Conservation (phyloP, 345 rosid species). For the Durio zibethinus region DNA sequence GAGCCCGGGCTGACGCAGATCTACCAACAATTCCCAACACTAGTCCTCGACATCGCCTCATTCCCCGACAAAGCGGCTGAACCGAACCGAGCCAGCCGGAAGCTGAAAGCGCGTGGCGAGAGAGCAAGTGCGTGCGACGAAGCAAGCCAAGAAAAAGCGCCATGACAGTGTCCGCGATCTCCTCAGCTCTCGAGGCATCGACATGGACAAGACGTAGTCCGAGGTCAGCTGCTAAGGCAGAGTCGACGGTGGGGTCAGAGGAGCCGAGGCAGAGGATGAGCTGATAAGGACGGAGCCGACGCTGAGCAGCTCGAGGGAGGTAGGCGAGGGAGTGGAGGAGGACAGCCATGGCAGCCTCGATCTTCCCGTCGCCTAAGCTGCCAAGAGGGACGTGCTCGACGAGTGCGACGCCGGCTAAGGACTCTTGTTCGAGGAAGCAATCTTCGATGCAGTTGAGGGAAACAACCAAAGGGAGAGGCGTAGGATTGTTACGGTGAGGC, state of each 20-base stretch:
- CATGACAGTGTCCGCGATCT: conserved; percentile 97
- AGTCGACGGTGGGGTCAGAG: conserved; percentile 86
- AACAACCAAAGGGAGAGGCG: conserved; percentile 60
- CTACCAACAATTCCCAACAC: conserved; percentile 93
- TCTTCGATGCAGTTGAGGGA: conserved; percentile 94
- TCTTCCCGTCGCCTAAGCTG: conserved; percentile 79
- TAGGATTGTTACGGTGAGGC: conserved; percentile 42
- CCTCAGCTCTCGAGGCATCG: conserved; percentile 89
- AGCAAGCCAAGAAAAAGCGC: conserved; percentile 94
- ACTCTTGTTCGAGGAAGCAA: conserved; percentile 73
- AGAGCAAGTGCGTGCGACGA: conserved; percentile 82
- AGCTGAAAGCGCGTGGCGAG: conserved; percentile 80
- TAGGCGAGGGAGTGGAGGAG: conserved; percentile 88
- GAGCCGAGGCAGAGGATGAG: conserved; percentile 95
- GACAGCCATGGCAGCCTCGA: conserved; percentile 88
- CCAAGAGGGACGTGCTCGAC: conserved; percentile 94
- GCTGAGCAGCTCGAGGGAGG: conserved; percentile 99
- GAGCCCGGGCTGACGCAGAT: conserved; percentile 76
- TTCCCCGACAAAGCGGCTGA: conserved; percentile 92
- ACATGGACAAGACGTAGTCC: conserved; percentile 92
- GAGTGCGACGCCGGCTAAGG: conserved; percentile 72
- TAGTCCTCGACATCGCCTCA: conserved; percentile 95
- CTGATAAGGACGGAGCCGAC: conserved; percentile 93
- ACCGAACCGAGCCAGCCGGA: conserved; percentile 95
- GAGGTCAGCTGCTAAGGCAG: conserved; percentile 84